Conservation (phyloP, 106 monocot species). For the Dactylorhiza incarnata region DNA sequence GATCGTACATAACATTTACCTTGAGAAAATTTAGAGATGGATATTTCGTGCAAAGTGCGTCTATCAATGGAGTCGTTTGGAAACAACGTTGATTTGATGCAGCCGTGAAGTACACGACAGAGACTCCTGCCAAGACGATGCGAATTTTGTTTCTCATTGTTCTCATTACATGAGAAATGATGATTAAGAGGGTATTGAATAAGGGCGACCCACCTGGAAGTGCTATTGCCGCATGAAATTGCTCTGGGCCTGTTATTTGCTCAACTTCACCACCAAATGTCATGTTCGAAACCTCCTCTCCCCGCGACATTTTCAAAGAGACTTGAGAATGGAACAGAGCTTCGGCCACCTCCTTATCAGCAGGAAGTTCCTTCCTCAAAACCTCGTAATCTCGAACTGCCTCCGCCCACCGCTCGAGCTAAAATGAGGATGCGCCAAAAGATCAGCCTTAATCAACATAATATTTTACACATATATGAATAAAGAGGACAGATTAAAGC, state of each 20-base stretch:
- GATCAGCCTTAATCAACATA: conserved; percentile 5
- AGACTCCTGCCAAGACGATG: conserved; percentile 42
- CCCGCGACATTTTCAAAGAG: conserved; percentile 55
- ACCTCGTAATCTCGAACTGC: conserved; percentile 73
- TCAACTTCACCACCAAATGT: conserved; percentile 82
- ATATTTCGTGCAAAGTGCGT: conserved; percentile 48
- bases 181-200: not conserved
- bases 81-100: conserved; percentile 40
- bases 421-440: conserved; percentile 1
- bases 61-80: conserved; percentile 53
- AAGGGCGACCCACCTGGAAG: conserved; percentile 38
- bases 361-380: conserved; percentile 68
- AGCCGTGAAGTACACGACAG: conserved; percentile 66
- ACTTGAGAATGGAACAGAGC: conserved; percentile 71
- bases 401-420: conserved; percentile 91
- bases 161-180: not conserved
- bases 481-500: too few relatives aligned
- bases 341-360: conserved; percentile 67
- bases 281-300: conserved; percentile 68
- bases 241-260: conserved; percentile 47
- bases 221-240: conserved; percentile 52
- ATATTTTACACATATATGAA: not conserved
- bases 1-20: conserved; percentile 27
- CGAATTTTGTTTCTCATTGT: not conserved
- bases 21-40: conserved; percentile 89